Conservation (phyloP, 331 rosid species). For the Phaseolus coccineus region DNA sequence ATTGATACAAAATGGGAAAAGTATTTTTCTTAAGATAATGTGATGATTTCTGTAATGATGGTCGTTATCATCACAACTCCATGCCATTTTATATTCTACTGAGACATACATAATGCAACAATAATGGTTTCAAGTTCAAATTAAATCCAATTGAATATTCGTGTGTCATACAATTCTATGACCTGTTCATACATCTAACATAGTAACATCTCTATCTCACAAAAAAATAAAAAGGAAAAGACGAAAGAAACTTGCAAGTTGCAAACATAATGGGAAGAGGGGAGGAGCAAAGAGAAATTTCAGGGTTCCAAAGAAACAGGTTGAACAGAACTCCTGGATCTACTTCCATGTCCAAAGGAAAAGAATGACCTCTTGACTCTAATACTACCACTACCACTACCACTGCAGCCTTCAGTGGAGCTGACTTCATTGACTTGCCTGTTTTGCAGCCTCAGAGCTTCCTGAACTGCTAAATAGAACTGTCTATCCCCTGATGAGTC, state of each 20-base stretch:
- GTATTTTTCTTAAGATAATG: slow-evolving; percentile 14
- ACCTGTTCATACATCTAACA: slow-evolving; percentile 61
- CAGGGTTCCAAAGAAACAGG: slow-evolving; percentile 69
- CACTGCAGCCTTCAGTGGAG: slow-evolving; percentile 69
- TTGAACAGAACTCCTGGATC: slow-evolving; percentile 73
- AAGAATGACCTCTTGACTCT: slow-evolving; percentile 80
- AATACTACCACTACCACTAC: slow-evolving; percentile 36
- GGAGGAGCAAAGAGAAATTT: slow-evolving; percentile 15
- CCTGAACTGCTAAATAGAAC: slow-evolving; percentile 79
- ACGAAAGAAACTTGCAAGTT: slow-evolving; percentile 48
- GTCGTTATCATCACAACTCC: slow-evolving; percentile 46
- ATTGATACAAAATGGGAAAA: slow-evolving; percentile 51
- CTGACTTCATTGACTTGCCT: slow-evolving; percentile 49
- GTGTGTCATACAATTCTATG: slow-evolving; percentile 60
- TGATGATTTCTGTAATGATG: slow-evolving; percentile 65
- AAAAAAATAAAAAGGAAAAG: slow-evolving; percentile 15
- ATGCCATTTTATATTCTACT: slow-evolving; percentile 24
- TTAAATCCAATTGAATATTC: slow-evolving; percentile 57
- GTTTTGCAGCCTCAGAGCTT: slow-evolving; percentile 63
- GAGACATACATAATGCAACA: slow-evolving; percentile 31
- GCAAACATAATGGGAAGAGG: slow-evolving; percentile 30
- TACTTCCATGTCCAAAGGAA: slow-evolving; percentile 82
- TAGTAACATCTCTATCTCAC: slow-evolving; percentile 46
- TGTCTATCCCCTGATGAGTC: slow-evolving; percentile 85
- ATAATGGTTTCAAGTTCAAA: slow-evolving; percentile 45